phyloP scores from a whole-genome alignment of 495 filamentous ascomycete species.

The Penicillium taxi region DNA sequence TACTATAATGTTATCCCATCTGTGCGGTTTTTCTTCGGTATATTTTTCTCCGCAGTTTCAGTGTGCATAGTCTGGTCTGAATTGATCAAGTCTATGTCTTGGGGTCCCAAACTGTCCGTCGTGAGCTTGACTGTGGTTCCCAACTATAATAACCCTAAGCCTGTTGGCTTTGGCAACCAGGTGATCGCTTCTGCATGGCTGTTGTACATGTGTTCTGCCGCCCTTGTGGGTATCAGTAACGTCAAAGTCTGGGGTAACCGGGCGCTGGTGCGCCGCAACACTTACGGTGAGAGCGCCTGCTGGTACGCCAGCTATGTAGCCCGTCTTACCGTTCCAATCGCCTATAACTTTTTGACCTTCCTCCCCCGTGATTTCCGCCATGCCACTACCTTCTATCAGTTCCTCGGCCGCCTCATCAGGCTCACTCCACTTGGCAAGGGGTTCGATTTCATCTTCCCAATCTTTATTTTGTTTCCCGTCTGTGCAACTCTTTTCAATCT shows the following conservation, averaged over 20 bases:
- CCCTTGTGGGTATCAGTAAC: constrained; percentile 75
- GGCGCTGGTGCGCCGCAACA: constrained; percentile 81
- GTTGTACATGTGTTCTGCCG: constrained; percentile 82
- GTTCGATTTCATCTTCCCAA: constrained; percentile 82
- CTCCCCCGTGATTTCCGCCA: constrained; percentile 57
- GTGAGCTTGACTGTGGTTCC: constrained; percentile 82
- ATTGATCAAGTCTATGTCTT: constrained; percentile 65
- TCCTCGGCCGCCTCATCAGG: constrained; percentile 77
- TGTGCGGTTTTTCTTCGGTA: constrained; percentile 51
- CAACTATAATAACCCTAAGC: constrained; percentile 56
- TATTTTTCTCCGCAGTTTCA: constrained; percentile 64
- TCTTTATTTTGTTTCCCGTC: constrained; percentile 77
- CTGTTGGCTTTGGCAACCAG: constrained; percentile 77
- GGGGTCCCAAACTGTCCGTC: constrained; percentile 70
- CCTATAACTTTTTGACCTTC: constrained; percentile 94
- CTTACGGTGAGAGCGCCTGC: constrained; percentile 81
- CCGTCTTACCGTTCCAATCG: constrained; percentile 79
- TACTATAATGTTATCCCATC: constrained; percentile 63
- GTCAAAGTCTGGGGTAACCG: constrained; percentile 93
- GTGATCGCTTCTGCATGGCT: constrained; percentile 80
- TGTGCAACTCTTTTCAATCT: constrained; percentile 76
- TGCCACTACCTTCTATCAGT: constrained; percentile 72
- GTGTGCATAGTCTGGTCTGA: constrained; percentile 86
- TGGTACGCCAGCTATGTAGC: constrained; percentile 93
- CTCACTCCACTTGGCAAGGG: constrained; percentile 75